Evolutionary conservation across 192 early-diverging fungal species (phyloP).

Genomic region (Entophlyctis luteolus): DNA sequence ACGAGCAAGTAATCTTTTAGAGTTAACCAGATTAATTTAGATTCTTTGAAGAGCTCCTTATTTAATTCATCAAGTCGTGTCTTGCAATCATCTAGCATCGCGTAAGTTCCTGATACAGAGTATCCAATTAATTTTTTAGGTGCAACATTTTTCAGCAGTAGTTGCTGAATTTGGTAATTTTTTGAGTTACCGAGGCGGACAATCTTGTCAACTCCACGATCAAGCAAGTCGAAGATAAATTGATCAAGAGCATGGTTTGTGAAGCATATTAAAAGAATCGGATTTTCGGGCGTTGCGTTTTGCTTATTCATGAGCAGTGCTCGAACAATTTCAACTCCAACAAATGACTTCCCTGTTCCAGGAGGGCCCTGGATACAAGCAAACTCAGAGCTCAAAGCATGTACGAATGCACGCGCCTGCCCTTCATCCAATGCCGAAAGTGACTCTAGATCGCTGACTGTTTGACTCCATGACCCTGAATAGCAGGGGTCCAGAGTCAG

Average conservation of each 20-base stretch:
- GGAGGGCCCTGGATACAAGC: slow-evolving; percentile 58
- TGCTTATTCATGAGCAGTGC: slow-evolving; percentile 27
- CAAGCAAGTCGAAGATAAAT: slow-evolving; percentile 54
- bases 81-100: neutral
- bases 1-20: neutral
- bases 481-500: neutral
- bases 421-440: slow-evolving; percentile 44
- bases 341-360: slow-evolving; percentile 49
- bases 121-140: neutral
- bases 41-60: neutral
- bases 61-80: slow-evolving; percentile 8
- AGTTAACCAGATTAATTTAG: neutral
- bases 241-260: slow-evolving; percentile 65
- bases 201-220: slow-evolving; percentile 33
- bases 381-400: slow-evolving; percentile 46
- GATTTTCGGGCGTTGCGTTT: slow-evolving; percentile 16
- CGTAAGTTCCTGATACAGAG: neutral
- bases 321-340: slow-evolving; percentile 49
- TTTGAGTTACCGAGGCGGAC: slow-evolving; percentile 43
- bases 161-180: neutral
- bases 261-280: slow-evolving; percentile 52
- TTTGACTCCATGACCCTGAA: neutral
- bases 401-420: slow-evolving; percentile 47
- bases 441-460: slow-evolving; percentile 1
- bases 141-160: slow-evolving; percentile 3